Evolutionary conservation across 2,329 filamentous ascomycete species (phyloP), one percentile per base, ranked within the genome.

Genomic region (Pestalotiopsis sp.): DNA sequence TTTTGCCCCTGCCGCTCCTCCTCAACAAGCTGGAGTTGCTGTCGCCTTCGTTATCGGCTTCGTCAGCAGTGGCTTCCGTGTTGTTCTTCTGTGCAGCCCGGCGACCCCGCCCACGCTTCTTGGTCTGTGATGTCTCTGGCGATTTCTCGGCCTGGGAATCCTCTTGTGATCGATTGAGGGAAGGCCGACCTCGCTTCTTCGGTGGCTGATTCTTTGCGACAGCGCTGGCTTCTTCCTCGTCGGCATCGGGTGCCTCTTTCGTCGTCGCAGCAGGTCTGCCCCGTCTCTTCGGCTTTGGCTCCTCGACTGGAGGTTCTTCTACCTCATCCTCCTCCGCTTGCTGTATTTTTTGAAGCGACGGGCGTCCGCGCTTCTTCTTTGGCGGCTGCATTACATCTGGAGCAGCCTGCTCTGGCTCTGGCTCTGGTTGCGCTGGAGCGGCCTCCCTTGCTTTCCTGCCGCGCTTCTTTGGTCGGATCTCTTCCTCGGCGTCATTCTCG

Each of bases 21-120:
- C 66, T 38, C 12, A 68, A 36, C 14, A 70, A 38, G 52, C 66
- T 70, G 13, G 68, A 68, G 62, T 70, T 49, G 40, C 58, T 65
- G 61, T 78, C 76, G n/a, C 77, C 73, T 62, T 78, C 76, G 40
- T 77, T 75, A 40, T 78, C 77, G 20, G 76, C 75, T 59, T 78
- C 75, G 25, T 76, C 76, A 57, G 71, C 75, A 68, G 72, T 74
- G 1, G 65, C 38, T 11, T 62, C 59, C 9, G 59, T 36, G 20
- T 36, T 62, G 20, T 61, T 66, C 66, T 60, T 49, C 20, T 23
- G 20, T 59, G 65, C 38, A 41, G 62, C 65, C 65, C 52, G 68
- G 69, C 23, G 59, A 40, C 4, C 40, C 36, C 36, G 65, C 41
- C 66, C 70, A 68, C 69, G 63, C 69, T 62, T 64, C 20, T 62